Percentiles rank a stretch among this genome's conserved stretches.
Evolutionary conservation across 2,329 filamentous ascomycete species (phyloP).

Genomic region (Exophiala sideris): DNA sequence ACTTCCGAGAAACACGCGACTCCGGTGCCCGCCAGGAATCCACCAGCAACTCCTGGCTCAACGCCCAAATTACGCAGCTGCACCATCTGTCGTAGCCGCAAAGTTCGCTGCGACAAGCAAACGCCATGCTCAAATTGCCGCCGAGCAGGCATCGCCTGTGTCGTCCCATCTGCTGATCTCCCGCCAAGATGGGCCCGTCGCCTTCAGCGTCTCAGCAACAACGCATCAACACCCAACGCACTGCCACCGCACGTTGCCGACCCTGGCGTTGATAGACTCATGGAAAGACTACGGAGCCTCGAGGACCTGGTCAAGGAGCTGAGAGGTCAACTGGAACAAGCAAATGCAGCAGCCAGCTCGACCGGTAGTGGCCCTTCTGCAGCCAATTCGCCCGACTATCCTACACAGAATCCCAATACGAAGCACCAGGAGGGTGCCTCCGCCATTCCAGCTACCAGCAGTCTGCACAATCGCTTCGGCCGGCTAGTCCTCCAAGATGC

Average conservation of each 20-base stretch:
- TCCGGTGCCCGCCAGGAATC: neutral
- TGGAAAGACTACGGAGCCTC: conserved; percentile 50
- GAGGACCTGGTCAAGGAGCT: conserved; percentile 53
- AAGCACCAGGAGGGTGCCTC: conserved; percentile 20
- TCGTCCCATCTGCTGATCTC: conserved; percentile 59
- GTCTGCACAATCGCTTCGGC: conserved; percentile 48
- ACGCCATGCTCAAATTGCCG: conserved; percentile 45
- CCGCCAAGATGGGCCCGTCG: conserved; percentile 58
- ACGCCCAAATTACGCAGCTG: conserved; percentile 37
- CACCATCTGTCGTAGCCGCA: conserved; percentile 44
- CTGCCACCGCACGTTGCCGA: conserved; percentile 25
- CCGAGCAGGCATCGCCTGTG: conserved; percentile 53
- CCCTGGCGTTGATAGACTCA: conserved; percentile 38
- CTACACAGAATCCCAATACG: conserved; percentile 1
- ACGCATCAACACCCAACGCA: conserved; percentile 23
- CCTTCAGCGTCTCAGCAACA: conserved; percentile 41
- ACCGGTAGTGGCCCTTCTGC: conserved; percentile 29
- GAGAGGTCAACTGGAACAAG: conserved; percentile 46
- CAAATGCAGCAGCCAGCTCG: conserved; percentile 32
- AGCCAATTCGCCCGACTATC: conserved; percentile 32
- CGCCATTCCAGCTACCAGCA: conserved; percentile 6
- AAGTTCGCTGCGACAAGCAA: conserved; percentile 48
- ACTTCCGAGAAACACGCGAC: conserved; percentile 8
- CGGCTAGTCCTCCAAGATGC: conserved; percentile 58
- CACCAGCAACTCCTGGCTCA: conserved; percentile 1